Evolutionary conservation across 2,329 filamentous ascomycete genomes (phyloP).

Genomic region (Pseudogymnoascus sp.): DNA sequence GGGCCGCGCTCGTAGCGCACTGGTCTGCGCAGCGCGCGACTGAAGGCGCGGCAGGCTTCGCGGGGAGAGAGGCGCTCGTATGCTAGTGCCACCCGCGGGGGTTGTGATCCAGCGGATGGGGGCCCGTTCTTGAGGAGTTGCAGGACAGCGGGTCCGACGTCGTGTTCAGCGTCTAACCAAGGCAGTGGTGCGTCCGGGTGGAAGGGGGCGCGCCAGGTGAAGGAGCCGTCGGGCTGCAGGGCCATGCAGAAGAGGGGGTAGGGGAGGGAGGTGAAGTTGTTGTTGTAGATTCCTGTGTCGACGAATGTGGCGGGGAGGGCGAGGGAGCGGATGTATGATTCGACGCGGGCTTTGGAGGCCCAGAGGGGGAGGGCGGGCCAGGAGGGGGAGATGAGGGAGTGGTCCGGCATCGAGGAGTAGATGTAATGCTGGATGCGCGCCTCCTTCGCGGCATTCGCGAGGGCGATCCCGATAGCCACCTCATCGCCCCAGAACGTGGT

Average conservation of each 20-base stretch:
- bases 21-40: constrained; percentile 65
- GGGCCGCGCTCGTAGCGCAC: constrained; percentile 68
- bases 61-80: constrained; percentile 80
- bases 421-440: constrained; percentile 83
- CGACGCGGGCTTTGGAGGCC: constrained; percentile 85
- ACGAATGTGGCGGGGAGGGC: constrained; percentile 78
- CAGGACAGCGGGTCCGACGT: constrained; percentile 82
- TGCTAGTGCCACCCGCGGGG: constrained; percentile 54
- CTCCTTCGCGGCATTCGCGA: constrained; percentile 82
- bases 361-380: constrained; percentile 86
- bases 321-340: constrained; percentile 79
- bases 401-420: constrained; percentile 96
- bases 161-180: constrained; percentile 94
- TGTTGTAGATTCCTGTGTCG: constrained; percentile 97
- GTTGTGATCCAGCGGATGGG: constrained; percentile 49
- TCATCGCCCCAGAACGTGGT: constrained; percentile 97
- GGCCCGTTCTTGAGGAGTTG: constrained; percentile 94
- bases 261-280: constrained; percentile 89
- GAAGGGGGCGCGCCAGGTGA: constrained; percentile 89
- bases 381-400: constrained; percentile 63
- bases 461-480: constrained; percentile 74
- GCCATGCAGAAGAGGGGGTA: constrained; percentile 97
- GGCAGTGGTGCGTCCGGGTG: constrained; percentile 81
- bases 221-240: constrained; percentile 72
- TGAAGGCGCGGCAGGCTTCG: constrained; percentile 75